Conservation (phyloP, 1,284 basidiomycete species). For the Boletellus deceptivus region DNA sequence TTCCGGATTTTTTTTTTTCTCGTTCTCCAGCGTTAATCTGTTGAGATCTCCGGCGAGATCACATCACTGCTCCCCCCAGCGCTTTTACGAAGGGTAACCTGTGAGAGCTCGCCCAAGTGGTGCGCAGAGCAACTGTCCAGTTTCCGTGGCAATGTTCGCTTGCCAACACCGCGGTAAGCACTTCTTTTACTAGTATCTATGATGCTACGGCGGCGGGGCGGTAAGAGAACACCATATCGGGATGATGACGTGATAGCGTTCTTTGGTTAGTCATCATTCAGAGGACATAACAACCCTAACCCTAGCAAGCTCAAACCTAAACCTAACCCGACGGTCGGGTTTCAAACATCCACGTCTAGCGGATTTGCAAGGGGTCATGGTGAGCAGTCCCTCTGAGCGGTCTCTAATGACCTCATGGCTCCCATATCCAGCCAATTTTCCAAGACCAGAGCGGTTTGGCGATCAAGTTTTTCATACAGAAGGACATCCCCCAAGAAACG, state of each 20-base stretch:
- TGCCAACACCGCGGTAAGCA: slow-evolving; percentile 6
- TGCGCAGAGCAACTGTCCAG: no score
- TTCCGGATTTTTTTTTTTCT: no score
- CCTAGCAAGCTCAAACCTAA: slow-evolving; percentile 18
- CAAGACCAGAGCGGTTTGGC: slow-evolving; percentile 61
- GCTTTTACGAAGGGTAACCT: no score
- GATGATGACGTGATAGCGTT: no score
- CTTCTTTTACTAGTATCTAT: neutral
- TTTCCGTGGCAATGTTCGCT: neutral
- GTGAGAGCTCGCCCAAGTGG: no score
- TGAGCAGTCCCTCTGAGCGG: slow-evolving; percentile 12
- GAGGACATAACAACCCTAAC: slow-evolving; percentile 20
- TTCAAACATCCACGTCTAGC: slow-evolving; percentile 8
- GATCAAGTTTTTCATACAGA: slow-evolving; percentile 79
- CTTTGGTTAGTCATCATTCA: slow-evolving; percentile 13
- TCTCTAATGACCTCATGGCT: slow-evolving; percentile 2
- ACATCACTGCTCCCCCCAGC: no score
- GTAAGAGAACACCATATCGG: no score
- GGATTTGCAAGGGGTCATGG: slow-evolving; percentile 19
- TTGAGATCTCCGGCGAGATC: no score
- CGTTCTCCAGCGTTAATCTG: no score
- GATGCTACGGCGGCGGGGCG: neutral
- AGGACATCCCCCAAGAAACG: slow-evolving; percentile 66
- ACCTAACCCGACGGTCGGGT: slow-evolving; percentile 36
- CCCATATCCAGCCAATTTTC: slow-evolving; percentile 54